phyloP scores from a whole-genome alignment of 768 basidiomycete genomes.

The Hebeloma cylindrosporum region DNA sequence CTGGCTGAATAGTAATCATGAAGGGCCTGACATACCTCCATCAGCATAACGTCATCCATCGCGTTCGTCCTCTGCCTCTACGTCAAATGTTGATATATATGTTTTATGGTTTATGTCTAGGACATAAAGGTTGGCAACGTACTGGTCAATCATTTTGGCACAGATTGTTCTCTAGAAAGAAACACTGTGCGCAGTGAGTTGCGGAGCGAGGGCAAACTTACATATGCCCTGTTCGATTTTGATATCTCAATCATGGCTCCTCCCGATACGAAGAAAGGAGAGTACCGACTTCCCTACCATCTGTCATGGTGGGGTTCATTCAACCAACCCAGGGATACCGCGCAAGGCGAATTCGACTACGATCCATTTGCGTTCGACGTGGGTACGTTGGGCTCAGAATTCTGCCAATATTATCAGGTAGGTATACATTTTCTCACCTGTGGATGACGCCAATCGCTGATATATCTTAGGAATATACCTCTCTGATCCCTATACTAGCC shows the following conservation, averaged over 20 bases:
- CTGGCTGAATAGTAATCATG: not conserved
- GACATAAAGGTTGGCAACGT: slow-evolving; percentile 14
- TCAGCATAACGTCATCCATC: slow-evolving; percentile 21
- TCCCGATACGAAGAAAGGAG: not conserved
- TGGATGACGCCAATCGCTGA: not conserved
- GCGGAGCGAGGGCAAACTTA: slow-evolving; percentile 8
- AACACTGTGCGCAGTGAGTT: slow-evolving; percentile 1
- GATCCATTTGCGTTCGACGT: slow-evolving; percentile 30
- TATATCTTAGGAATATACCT: not conserved
- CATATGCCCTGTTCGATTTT: slow-evolving; percentile 23
- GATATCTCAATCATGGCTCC: slow-evolving; percentile 17
- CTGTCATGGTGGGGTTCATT: not conserved
- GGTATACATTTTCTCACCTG: not conserved
- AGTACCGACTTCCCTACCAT: slow-evolving; percentile 13
- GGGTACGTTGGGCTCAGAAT: slow-evolving; percentile 17
- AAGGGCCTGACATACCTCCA: slow-evolving; percentile 22
- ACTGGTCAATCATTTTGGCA: slow-evolving; percentile 17
- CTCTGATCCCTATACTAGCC: slow-evolving; percentile 4
- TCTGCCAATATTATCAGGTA: slow-evolving; percentile 14
- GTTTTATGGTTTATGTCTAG: not conserved
- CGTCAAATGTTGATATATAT: not conserved
- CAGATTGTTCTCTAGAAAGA: not conserved
- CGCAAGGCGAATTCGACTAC: slow-evolving; percentile 28
- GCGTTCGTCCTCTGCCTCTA: slow-evolving; percentile 14
- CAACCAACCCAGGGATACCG: slow-evolving; percentile 8